phyloP scores from a whole-genome alignment of 2,329 filamentous ascomycete species.

The Colletotrichum filicis region DNA sequence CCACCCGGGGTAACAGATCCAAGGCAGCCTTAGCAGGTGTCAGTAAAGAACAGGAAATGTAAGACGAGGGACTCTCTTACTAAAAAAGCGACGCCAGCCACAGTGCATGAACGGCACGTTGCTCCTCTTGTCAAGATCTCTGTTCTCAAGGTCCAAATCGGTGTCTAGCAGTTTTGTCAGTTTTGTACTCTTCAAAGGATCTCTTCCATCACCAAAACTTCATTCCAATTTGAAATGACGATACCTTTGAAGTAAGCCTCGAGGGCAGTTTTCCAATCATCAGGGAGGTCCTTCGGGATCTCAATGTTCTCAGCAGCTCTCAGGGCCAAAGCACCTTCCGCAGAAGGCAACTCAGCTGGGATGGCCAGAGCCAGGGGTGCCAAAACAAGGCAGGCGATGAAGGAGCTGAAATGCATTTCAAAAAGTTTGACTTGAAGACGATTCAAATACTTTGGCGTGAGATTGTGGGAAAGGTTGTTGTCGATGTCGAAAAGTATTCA shows the following conservation, averaged over 20 bases:
- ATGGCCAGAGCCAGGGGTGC: constrained; percentile 2
- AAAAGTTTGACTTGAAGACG: not conserved
- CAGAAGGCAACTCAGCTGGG: not conserved
- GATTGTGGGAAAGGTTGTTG: not conserved
- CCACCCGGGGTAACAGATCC: constrained; percentile 9
- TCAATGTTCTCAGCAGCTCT: constrained; percentile 2
- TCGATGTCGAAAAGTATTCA: not conserved
- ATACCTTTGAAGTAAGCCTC: constrained; percentile 8
- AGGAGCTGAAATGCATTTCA: constrained; percentile 4
- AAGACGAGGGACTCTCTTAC: not conserved
- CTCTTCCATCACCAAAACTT: no score
- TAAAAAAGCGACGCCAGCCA: constrained; percentile 13
- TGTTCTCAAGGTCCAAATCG: not conserved
- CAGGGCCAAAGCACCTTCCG: not conserved
- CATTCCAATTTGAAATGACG: no score
- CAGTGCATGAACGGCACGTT: constrained; percentile 17
- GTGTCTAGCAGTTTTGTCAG: not conserved
- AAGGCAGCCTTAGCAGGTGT: not conserved
- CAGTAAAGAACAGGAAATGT: not conserved
- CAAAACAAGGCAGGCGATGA: not conserved
- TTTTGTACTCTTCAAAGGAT: no score
- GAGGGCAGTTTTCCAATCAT: constrained; percentile 8
- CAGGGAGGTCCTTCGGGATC: constrained; percentile 8
- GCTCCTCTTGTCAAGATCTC: constrained; percentile 10
- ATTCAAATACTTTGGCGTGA: not conserved